Evolutionary conservation across 805 yeast species (phyloP).

Genomic region (Kuraishia capsulata): DNA sequence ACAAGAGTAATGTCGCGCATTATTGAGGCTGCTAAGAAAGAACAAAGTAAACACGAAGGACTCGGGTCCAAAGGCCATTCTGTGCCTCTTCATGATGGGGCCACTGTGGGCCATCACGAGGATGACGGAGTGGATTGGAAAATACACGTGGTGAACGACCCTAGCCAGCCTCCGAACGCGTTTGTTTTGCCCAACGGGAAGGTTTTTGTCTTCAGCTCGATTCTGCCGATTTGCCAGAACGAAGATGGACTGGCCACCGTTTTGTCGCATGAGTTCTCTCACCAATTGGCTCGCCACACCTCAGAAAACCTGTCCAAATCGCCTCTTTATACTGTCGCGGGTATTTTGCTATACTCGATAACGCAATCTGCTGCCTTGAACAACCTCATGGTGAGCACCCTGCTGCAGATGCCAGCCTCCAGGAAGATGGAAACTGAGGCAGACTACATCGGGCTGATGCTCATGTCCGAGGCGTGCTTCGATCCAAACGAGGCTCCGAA

Average conservation of each 20-base stretch:
- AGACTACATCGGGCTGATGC: constrained; percentile 85
- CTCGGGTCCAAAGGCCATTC: not conserved
- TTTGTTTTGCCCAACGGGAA: constrained; percentile 95
- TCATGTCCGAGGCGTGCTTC: constrained; percentile 87
- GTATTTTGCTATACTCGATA: constrained; percentile 44
- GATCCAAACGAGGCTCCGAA: constrained; percentile 64
- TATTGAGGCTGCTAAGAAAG: constrained; percentile 43
- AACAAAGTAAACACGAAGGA: constrained; percentile 14
- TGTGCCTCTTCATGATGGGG: not conserved
- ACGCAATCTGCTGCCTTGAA: constrained; percentile 51
- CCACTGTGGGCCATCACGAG: constrained; percentile 1
- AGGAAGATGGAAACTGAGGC: constrained; percentile 96
- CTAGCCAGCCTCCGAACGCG: constrained; percentile 89
- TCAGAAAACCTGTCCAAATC: constrained; percentile 72
- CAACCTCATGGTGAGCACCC: constrained; percentile 41
- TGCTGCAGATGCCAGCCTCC: constrained; percentile 73
- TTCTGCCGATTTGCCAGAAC: constrained; percentile 66
- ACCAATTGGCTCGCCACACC: constrained; percentile 87
- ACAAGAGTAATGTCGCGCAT: constrained; percentile 55
- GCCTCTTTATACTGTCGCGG: constrained; percentile 56
- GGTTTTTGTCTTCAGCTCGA: constrained; percentile 79
- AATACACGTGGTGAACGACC: constrained; percentile 68
- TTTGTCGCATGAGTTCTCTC: constrained; percentile 87
- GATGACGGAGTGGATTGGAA: constrained; percentile 49
- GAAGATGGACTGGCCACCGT: constrained; percentile 96